A percentile compares a stretch with the other conserved stretches of the same genome.
phyloP scores from a whole-genome alignment of 352 stramenopile species.

The Pythium folliculosum region DNA sequence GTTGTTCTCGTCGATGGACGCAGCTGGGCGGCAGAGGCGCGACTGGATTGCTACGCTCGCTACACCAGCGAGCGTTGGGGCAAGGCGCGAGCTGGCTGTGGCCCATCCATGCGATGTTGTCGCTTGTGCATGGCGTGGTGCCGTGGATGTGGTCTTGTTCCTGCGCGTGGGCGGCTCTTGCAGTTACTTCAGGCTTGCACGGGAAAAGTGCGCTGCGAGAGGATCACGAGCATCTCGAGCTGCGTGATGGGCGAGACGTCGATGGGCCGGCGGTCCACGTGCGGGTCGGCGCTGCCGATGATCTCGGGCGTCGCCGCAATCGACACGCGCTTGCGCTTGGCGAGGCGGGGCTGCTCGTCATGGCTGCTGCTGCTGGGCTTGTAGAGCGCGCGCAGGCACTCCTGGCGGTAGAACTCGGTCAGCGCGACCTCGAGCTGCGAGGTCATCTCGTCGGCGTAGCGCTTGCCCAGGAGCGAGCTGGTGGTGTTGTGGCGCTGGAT shows the following conservation, averaged over 20 bases:
- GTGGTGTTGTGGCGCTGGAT: conserved; percentile 12
- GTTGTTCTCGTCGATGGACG: not conserved
- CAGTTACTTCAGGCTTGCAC: conserved; percentile 18
- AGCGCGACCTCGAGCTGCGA: conserved; percentile 57
- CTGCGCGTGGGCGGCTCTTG: not conserved
- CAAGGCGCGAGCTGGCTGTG: too few species aligned
- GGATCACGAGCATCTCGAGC: conserved; percentile 70
- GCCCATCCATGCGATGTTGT: not conserved
- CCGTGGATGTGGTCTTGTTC: not conserved
- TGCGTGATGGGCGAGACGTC: conserved; percentile 76
- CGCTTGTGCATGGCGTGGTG: not conserved
- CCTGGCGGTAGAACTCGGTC: conserved; percentile 83
- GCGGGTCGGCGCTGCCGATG: conserved; percentile 69
- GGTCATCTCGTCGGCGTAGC: conserved; percentile 60
- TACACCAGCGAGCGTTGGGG: too few species aligned
- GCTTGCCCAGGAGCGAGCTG: conserved; percentile 66
- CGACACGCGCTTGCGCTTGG: conserved; percentile 63
- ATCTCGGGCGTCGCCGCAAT: conserved; percentile 62
- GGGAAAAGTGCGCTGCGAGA: conserved; percentile 77
- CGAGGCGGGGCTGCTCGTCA: not conserved
- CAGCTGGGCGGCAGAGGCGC: not conserved
- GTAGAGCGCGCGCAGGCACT: conserved; percentile 78
- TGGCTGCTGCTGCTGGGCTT: conserved; percentile 21
- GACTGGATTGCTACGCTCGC: not conserved
- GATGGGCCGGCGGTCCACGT: conserved; percentile 73